Percentiles rank a stretch among this genome's conserved stretches.
Conservation (phyloP, 2,329 filamentous ascomycete species). For the Neofusicoccum kwambonambiense region DNA sequence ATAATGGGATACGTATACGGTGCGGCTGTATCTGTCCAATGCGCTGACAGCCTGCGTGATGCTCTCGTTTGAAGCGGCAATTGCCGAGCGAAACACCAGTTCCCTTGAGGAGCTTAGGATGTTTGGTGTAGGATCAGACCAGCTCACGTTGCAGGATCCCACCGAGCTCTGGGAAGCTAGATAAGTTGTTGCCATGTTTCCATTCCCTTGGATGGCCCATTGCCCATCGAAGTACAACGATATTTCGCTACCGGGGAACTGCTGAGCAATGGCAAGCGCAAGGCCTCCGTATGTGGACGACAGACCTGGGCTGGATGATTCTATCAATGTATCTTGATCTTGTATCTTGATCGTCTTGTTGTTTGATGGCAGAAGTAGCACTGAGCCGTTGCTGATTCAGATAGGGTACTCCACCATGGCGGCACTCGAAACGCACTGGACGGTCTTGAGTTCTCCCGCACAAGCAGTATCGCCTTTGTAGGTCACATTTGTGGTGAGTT, state of each 20-base stretch:
- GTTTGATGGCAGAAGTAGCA: no score
- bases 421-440: conserved; percentile 20
- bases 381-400: conserved; percentile 19
- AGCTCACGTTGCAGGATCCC: not conserved
- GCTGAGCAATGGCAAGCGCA: no score
- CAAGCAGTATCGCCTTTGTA: conserved; percentile 22
- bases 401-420: conserved; percentile 19
- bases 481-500: not conserved
- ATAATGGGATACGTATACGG: not conserved
- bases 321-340: no score
- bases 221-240: no score
- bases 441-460: conserved; percentile 19
- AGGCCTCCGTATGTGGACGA: no score
- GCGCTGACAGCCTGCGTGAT: not conserved
- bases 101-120: not conserved
- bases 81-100: not conserved
- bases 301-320: no score
- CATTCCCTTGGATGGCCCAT: not conserved
- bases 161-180: not conserved
- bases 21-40: not conserved
- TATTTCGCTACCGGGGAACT: no score
- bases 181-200: not conserved
- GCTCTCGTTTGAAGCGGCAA: not conserved
- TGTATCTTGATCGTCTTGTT: no score
- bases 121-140: not conserved